Evolutionary conservation across 2,329 filamentous ascomycete genomes (phyloP).

Genomic region (Phialocephala subalpina): DNA sequence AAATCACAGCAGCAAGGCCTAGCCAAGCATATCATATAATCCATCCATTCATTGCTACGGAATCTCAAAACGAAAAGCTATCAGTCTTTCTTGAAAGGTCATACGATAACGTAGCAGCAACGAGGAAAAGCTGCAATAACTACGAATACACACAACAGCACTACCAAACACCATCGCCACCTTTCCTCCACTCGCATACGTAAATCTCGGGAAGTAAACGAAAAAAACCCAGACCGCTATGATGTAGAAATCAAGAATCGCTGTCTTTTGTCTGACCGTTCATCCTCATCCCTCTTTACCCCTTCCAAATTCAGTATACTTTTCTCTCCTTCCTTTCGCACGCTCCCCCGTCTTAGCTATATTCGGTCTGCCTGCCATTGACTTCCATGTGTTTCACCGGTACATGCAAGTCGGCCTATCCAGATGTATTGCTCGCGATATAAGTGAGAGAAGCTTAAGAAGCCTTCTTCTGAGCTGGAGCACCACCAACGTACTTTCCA

Average conservation of each 20-base stretch:
- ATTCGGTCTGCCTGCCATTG: not conserved
- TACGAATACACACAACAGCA: constrained; percentile 7
- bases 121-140: constrained; percentile 9
- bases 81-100: not conserved
- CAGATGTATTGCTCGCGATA: not conserved
- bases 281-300: not conserved
- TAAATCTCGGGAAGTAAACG: not conserved
- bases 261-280: not conserved
- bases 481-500: constrained; percentile 72
- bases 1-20: not conserved
- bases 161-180: not conserved
- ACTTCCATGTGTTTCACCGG: constrained; percentile 17
- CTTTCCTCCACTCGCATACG: constrained; percentile 1
- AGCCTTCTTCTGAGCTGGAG: constrained; percentile 67
- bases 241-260: constrained; percentile 12
- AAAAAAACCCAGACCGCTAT: constrained; percentile 17
- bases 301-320: not conserved
- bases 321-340: not conserved
- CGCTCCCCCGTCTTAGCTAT: not conserved
- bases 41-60: constrained; percentile 2
- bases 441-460: constrained; percentile 30
- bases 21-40: constrained; percentile 7
- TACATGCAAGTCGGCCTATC: constrained; percentile 3
- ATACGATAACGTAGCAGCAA: constrained; percentile 3
- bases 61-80: not conserved